A percentile compares a stretch with the other conserved stretches of the same genome.
These are phyloP conservation scores for Lentinula edodes DNA, from an alignment of 768 basidiomycete species.

Conservation along the genomic window DNA sequence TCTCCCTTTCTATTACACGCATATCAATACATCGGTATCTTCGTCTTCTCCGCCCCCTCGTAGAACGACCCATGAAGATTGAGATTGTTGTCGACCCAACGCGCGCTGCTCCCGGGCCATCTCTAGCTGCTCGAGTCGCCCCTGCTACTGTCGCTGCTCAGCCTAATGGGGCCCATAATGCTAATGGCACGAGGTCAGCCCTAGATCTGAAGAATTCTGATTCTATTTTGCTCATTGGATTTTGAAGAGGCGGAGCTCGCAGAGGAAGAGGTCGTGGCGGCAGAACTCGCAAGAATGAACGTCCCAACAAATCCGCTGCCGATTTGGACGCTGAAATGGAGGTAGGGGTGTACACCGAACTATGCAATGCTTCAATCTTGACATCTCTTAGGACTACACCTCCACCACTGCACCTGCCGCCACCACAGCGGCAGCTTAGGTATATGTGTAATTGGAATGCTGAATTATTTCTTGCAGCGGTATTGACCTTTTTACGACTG, in stretches of 20 bases:
- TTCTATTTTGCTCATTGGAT: background rate
- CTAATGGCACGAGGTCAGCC: constrained; percentile 24
- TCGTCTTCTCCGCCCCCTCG: constrained; percentile 28
- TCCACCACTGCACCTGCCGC: background rate
- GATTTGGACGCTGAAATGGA: constrained; percentile 99
- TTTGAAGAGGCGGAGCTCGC: constrained; percentile 22
- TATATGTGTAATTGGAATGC: background rate
- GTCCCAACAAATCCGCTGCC: constrained; percentile 76
- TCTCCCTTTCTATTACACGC: constrained; percentile 31
- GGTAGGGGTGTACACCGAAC: constrained; percentile 38
- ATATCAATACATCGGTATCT: constrained; percentile 11
- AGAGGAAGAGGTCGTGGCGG: constrained; percentile 43
- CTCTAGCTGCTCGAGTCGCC: constrained; percentile 82
- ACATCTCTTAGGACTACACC: constrained; percentile 7
- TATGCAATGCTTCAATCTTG: background rate
- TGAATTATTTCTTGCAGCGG: background rate
- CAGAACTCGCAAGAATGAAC: constrained; percentile 44
- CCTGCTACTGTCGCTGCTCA: constrained; percentile 34
- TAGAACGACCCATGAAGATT: constrained; percentile 22
- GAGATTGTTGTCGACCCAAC: constrained; percentile 90
- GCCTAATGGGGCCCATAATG: constrained; percentile 13
- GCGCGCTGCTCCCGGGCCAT: constrained; percentile 42
- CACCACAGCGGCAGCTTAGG: constrained; percentile 4
- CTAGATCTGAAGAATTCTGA: background rate
- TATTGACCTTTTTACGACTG: background rate